Evolutionary conservation across 495 filamentous ascomycete genomes (phyloP).

Genomic region (Talaromyces stipitatus): DNA sequence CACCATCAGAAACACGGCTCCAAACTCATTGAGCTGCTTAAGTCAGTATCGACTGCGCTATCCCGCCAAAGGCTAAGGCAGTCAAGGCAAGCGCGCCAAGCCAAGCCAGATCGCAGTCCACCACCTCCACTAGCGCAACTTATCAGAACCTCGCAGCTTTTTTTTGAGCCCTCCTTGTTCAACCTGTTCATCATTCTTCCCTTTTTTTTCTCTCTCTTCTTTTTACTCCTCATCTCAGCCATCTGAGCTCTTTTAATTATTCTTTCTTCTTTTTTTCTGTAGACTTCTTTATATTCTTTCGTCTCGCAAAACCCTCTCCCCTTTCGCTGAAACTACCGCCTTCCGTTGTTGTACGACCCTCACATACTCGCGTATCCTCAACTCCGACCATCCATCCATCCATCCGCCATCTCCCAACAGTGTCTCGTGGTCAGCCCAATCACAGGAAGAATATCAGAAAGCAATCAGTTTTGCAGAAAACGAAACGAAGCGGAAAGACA

Average conservation of each 20-base stretch:
- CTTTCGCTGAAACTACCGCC: background rate
- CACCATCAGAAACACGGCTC: background rate
- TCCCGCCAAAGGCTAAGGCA: too few relatives aligned
- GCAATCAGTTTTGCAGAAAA: background rate
- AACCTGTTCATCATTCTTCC: slow-evolving; percentile 4
- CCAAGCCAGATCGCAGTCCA: background rate
- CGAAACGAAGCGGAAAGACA: background rate
- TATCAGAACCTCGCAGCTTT: slow-evolving; percentile 19
- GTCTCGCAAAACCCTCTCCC: background rate
- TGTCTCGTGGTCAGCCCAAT: background rate
- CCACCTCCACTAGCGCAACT: slow-evolving; percentile 7
- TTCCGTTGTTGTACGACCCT: background rate
- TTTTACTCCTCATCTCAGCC: background rate
- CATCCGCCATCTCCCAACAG: background rate
- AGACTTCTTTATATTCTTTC: slow-evolving; percentile 9
- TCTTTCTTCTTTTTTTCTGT: slow-evolving; percentile 8
- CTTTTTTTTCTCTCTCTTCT: slow-evolving; percentile 5
- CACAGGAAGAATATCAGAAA: background rate
- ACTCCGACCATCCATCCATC: background rate
- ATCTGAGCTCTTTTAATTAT: slow-evolving; percentile 8
- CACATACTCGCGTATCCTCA: background rate
- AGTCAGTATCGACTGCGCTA: too few relatives aligned
- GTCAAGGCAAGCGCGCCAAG: background rate
- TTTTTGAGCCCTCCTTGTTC: background rate
- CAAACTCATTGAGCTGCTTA: too few relatives aligned